A percentile compares a stretch with the other conserved stretches of the same genome.
Conservation (phyloP, 2,329 filamentous ascomycete species). For the Diaporthe batatas region DNA sequence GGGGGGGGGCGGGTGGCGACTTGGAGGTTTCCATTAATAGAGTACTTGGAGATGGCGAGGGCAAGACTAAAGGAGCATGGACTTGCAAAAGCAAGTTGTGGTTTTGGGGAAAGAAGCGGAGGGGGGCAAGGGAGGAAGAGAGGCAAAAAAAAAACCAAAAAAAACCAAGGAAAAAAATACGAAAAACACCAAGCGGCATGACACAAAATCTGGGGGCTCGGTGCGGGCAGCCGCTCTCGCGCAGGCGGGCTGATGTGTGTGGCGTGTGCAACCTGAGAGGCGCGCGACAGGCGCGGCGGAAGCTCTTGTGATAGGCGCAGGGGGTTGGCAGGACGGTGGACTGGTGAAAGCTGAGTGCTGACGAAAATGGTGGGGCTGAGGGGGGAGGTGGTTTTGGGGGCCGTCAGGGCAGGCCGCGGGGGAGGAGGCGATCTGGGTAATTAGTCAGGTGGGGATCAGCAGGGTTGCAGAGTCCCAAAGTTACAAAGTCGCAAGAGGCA, state of each 20-base stretch:
- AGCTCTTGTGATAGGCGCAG: conserved; percentile 2
- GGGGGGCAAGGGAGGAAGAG: too few species aligned
- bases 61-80: not conserved
- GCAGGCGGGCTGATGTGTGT: conserved; percentile 3
- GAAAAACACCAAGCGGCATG: too few species aligned
- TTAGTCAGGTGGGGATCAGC: conserved; percentile 33
- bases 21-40: conserved; percentile 26
- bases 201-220: conserved; percentile 9
- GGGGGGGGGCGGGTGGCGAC: not conserved
- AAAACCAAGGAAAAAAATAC: too few species aligned
- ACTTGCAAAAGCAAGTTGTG: conserved; percentile 1
- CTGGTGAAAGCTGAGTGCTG: conserved; percentile 31
- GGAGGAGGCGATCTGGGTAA: conserved; percentile 13
- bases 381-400: conserved; percentile 28
- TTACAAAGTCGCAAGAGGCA: too few species aligned
- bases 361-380: conserved; percentile 33
- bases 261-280: conserved; percentile 21
- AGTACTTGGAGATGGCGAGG: too few species aligned
- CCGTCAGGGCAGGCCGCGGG: not conserved
- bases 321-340: too few species aligned
- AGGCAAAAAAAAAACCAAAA: too few species aligned
- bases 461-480: not conserved
- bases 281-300: conserved; percentile 23
- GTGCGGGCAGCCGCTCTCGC: not conserved
- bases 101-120: too few species aligned